Percentiles rank a stretch among this genome's conserved stretches.
These are phyloP conservation scores for Lathyrus aphaca DNA, from an alignment of 306 rosid species.

Conservation along the genomic window DNA sequence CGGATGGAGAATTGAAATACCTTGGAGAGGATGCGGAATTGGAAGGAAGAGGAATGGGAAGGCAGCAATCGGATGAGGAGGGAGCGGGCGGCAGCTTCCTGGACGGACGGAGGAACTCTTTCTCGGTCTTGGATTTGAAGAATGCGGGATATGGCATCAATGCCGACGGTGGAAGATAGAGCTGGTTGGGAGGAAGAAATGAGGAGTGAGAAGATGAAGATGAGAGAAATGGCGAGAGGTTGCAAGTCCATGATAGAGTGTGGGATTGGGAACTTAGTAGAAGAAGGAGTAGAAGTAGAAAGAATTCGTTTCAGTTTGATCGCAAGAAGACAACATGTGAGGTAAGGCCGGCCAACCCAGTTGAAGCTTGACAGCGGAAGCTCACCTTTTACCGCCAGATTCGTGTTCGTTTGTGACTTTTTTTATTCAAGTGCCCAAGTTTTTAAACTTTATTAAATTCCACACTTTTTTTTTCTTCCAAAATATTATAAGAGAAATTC, in stretches of 20 bases:
- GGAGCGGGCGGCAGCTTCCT: constrained; percentile 71
- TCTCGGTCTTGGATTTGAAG: constrained; percentile 72
- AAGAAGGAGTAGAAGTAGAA: constrained; percentile 29
- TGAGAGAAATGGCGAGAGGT: constrained; percentile 49
- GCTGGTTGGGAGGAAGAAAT: constrained; percentile 12
- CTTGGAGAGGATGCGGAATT: constrained; percentile 67
- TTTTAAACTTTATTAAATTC: too few relatives aligned
- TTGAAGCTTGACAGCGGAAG: neutral
- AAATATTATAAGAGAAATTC: too few relatives aligned
- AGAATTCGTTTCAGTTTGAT: constrained; percentile 9
- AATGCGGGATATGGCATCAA: constrained; percentile 58
- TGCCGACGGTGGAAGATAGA: constrained; percentile 51
- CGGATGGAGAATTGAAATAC: constrained; percentile 16
- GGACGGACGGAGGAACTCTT: constrained; percentile 60
- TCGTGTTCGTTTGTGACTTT: neutral
- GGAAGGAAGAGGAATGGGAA: constrained; percentile 66
- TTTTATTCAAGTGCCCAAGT: too few relatives aligned
- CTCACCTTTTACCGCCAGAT: constrained; percentile 32
- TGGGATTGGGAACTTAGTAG: neutral
- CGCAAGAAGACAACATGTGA: constrained; percentile 34
- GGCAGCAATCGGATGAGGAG: constrained; percentile 78
- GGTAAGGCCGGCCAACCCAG: constrained; percentile 48
- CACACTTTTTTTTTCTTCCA: too few relatives aligned
- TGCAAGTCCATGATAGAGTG: constrained; percentile 39
- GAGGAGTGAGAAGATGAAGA: constrained; percentile 21